These are phyloP conservation scores for Moesziomyces antarcticus DNA, from an alignment of 1,284 basidiomycete species.

Conservation along the genomic window DNA sequence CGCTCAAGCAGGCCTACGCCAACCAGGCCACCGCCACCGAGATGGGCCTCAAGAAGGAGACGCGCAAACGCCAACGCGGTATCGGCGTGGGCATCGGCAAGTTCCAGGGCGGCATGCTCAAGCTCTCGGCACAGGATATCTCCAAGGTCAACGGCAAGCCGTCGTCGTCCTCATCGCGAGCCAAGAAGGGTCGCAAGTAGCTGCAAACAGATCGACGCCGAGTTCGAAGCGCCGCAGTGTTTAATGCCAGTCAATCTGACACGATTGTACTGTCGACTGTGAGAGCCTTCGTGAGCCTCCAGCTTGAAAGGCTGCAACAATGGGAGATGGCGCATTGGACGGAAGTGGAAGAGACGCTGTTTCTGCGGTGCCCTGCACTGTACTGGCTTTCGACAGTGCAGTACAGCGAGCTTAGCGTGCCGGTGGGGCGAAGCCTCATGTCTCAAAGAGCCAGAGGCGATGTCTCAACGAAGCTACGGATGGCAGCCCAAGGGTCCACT, in stretches of 20 bases:
- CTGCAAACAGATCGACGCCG: no score
- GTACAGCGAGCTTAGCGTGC: no score
- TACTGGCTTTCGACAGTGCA: no score
- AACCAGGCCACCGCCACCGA: slow-evolving; percentile 52
- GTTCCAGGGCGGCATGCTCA: slow-evolving; percentile 58
- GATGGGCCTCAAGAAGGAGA: slow-evolving; percentile 50
- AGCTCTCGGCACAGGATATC: slow-evolving; percentile 54
- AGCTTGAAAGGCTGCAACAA: no score
- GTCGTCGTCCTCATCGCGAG: slow-evolving; percentile 17
- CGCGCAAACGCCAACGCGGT: slow-evolving; percentile 51
- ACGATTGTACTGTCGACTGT: not conserved
- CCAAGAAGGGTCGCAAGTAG: slow-evolving; percentile 20
- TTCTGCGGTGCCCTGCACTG: no score
- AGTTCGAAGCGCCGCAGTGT: not conserved
- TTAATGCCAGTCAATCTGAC: not conserved
- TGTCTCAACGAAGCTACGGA: not conserved
- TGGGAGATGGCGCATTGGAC: no score
- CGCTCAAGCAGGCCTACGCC: slow-evolving; percentile 45
- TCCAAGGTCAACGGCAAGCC: slow-evolving; percentile 51
- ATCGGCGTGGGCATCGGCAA: slow-evolving; percentile 64
- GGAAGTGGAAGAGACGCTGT: no score
- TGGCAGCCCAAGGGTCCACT: not conserved
- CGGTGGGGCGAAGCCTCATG: not conserved
- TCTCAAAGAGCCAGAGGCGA: not conserved
- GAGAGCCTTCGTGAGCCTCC: no score